A percentile compares a stretch with the other conserved stretches of the same genome.
These are phyloP conservation scores for Huntiella decipiens DNA, from an alignment of 2,329 filamentous ascomycete species.

Conservation along the genomic window DNA sequence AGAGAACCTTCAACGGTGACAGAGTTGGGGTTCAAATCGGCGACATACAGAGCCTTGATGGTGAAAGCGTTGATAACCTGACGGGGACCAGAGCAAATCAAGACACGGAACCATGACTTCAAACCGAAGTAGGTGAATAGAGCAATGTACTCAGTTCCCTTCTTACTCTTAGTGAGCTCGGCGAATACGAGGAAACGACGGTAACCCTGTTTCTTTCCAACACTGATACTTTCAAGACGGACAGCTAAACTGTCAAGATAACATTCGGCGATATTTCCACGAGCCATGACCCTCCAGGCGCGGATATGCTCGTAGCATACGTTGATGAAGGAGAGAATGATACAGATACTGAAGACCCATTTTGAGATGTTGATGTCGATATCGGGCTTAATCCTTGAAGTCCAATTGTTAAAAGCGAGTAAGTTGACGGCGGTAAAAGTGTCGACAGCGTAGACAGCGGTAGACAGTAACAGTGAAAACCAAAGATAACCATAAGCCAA, in stretches of 20 bases:
- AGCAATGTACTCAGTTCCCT: constrained; percentile 76
- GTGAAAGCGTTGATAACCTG: constrained; percentile 83
- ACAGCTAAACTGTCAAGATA: constrained; percentile 80
- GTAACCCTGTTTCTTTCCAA: constrained; percentile 53
- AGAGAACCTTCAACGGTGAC: constrained; percentile 41
- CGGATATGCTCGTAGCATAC: constrained; percentile 62
- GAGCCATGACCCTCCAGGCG: constrained; percentile 61
- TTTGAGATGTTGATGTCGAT: constrained; percentile 64
- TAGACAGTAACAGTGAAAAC: constrained; percentile 57
- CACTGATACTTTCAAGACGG: constrained; percentile 63
- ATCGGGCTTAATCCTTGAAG: constrained; percentile 58
- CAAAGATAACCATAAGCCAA: constrained; percentile 76
- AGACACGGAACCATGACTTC: constrained; percentile 67
- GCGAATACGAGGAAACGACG: constrained; percentile 83
- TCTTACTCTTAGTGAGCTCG: constrained; percentile 75
- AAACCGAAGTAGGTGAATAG: constrained; percentile 76
- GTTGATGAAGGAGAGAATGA: constrained; percentile 76
- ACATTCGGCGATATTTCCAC: constrained; percentile 74
- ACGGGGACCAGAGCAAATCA: constrained; percentile 81
- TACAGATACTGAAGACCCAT: constrained; percentile 89
- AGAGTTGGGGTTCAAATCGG: constrained; percentile 34
- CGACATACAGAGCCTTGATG: constrained; percentile 62
- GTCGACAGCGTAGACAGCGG: constrained; percentile 76
- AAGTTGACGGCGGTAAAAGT: constrained; percentile 87
- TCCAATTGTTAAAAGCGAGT: constrained; percentile 76